These are phyloP conservation scores for Globisporangium canariense DNA, from an alignment of 352 stramenopile species.

Conservation along the genomic window DNA sequence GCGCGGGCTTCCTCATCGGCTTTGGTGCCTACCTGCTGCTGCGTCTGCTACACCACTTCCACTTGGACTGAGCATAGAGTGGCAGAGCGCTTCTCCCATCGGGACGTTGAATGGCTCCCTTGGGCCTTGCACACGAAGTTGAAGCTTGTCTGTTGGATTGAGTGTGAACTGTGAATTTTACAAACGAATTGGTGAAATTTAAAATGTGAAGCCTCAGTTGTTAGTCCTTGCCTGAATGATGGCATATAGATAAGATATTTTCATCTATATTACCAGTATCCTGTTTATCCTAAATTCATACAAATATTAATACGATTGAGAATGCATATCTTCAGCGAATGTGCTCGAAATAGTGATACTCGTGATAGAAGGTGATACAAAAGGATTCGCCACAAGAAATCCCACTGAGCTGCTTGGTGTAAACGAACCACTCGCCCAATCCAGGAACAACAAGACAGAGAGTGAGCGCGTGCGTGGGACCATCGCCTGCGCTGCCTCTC, in stretches of 20 bases:
- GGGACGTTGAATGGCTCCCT: neutral
- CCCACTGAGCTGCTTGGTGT: constrained; percentile 14
- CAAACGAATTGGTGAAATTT: neutral
- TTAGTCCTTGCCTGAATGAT: neutral
- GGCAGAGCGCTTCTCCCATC: neutral
- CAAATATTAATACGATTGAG: neutral
- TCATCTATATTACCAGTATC: too few relatives aligned
- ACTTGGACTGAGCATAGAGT: neutral
- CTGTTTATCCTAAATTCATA: neutral
- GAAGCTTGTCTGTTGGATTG: neutral
- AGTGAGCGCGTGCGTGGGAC: constrained; percentile 1
- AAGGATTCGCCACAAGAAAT: neutral
- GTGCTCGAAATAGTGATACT: too few relatives aligned
- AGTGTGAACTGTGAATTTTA: neutral
- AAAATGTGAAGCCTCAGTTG: neutral
- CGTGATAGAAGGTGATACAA: too few relatives aligned
- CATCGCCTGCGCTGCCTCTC: neutral
- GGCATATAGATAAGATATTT: neutral
- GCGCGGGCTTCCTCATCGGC: constrained; percentile 50
- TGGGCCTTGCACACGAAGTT: neutral
- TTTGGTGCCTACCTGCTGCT: constrained; percentile 33
- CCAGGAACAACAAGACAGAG: neutral
- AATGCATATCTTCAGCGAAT: neutral
- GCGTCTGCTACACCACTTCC: constrained; percentile 22
- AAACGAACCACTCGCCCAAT: constrained; percentile 14